These are phyloP conservation scores for Huntiella decipiens DNA, from an alignment of 2,329 filamentous ascomycete species.

Conservation along the genomic window DNA sequence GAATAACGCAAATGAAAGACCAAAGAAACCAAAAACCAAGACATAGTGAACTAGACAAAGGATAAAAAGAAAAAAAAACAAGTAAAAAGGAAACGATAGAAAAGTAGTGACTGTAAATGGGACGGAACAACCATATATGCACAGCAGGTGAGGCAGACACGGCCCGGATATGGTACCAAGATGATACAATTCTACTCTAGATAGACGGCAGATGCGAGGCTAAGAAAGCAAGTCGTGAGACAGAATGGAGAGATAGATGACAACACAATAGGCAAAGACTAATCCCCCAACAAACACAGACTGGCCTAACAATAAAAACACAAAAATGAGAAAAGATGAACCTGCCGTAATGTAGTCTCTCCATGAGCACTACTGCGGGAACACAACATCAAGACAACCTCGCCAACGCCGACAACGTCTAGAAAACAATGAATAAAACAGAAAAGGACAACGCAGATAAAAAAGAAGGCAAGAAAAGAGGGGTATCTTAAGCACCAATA, in stretches of 20 bases:
- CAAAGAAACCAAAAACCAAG: slow-evolving; percentile 4
- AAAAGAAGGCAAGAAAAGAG: neutral
- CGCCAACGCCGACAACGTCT: neutral
- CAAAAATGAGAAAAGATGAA: too few relatives aligned
- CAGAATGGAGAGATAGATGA: neutral
- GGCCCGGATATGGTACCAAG: too few relatives aligned
- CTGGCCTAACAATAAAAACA: too few relatives aligned
- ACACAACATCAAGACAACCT: neutral
- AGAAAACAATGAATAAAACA: neutral
- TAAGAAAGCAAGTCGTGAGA: too few relatives aligned
- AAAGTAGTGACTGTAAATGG: neutral
- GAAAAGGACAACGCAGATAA: neutral
- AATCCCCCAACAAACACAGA: too few relatives aligned
- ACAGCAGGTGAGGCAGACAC: neutral
- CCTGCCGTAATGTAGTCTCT: too few relatives aligned
- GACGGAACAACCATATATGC: neutral
- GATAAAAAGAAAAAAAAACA: neutral
- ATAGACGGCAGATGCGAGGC: too few relatives aligned
- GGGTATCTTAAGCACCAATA: slow-evolving; percentile 16
- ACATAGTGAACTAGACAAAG: neutral
- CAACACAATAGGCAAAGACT: too few relatives aligned
- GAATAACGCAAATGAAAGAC: neutral
- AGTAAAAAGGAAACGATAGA: neutral
- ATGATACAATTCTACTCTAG: too few relatives aligned
- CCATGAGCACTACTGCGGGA: too few relatives aligned